These are phyloP conservation scores for Trichophyton equinum DNA, from an alignment of 2,329 filamentous ascomycete species.

Conservation along the genomic window DNA sequence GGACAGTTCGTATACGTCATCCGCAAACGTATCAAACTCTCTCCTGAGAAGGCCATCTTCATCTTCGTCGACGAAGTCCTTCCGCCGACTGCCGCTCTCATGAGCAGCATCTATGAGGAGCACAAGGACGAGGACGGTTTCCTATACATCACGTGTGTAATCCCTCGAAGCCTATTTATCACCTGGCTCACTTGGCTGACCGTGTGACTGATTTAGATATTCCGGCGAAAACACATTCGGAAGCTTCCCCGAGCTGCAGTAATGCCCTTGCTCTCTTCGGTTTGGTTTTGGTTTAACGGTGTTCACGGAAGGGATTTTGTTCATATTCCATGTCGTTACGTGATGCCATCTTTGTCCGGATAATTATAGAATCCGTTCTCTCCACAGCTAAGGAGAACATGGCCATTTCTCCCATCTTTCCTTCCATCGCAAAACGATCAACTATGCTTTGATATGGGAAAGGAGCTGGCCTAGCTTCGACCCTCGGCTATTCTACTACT, in stretches of 20 bases:
- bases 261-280: background rate
- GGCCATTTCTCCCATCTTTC: background rate
- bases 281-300: background rate
- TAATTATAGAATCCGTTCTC: slow-evolving; percentile 2
- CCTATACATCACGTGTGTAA: slow-evolving; percentile 83
- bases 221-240: slow-evolving; percentile 99
- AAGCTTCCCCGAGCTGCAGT: slow-evolving; percentile 9
- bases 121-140: slow-evolving; percentile 87
- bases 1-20: slow-evolving; percentile 99
- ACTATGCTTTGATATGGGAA: background rate
- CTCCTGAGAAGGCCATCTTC: slow-evolving; percentile 99
- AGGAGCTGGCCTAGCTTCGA: background rate
- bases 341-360: background rate
- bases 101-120: slow-evolving; percentile 99
- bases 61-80: slow-evolving; percentile 99
- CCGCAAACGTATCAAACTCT: slow-evolving; percentile 99
- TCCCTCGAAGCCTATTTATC: background rate
- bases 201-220: slow-evolving; percentile 44
- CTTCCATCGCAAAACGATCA: background rate
- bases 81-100: slow-evolving; percentile 88
- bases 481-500: background rate
- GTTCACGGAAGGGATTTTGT: background rate
- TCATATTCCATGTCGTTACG: background rate
- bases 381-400: background rate
- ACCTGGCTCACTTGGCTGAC: background rate